Evolutionary conservation across 805 yeast genomes (phyloP), one percentile per base, ranked within the genome.

Genomic region (Kuraishia hungarica): DNA sequence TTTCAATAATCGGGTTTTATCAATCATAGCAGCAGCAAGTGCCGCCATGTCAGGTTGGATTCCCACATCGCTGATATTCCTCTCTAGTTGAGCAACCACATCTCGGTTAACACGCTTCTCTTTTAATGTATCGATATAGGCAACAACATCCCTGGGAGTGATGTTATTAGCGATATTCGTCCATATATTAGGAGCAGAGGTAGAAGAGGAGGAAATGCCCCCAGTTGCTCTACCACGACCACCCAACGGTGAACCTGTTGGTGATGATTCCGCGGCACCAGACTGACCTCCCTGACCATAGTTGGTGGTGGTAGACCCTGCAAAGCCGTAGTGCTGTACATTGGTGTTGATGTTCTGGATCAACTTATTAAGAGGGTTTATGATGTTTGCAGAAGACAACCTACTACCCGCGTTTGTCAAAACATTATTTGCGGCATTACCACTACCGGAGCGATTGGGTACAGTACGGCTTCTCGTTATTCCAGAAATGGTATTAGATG

Each of bases 101-200:
- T 72, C 73, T 1, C 60, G 39, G 17, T 71, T 67, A n/a, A 72
- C 60, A 0, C 64, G 61, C 1, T 61, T 58, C 0, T 59, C 50
- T 39, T 69, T 63, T 28, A 81, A 62, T n/a, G 63, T 65, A 1
- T 61, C 54, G 11, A 81, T 65, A 58, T 78, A 81, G 1, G 59
- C 50, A 2, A 66, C 54, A 39, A 77, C 69, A 53, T 72, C 73
- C 2, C 64, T 56, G 21, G 62, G 53, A 1, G 70, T 63, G 1
- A 68, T 59, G 26, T 47, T 54, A 5, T 51, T 57, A 7, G 66
- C 55, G 49, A 66, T 53, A 3, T 55, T 56, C 3, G 49, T 48
- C 57, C 67, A 64, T 15, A 53, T 28, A 17, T 35, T 35, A 15
- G 43, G 17, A 10, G 17, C n/a, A 15, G 43, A 13, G 43, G 43